Evolutionary conservation across 2,329 filamentous ascomycete species (phyloP).

Genomic region (Xylaria sp.): DNA sequence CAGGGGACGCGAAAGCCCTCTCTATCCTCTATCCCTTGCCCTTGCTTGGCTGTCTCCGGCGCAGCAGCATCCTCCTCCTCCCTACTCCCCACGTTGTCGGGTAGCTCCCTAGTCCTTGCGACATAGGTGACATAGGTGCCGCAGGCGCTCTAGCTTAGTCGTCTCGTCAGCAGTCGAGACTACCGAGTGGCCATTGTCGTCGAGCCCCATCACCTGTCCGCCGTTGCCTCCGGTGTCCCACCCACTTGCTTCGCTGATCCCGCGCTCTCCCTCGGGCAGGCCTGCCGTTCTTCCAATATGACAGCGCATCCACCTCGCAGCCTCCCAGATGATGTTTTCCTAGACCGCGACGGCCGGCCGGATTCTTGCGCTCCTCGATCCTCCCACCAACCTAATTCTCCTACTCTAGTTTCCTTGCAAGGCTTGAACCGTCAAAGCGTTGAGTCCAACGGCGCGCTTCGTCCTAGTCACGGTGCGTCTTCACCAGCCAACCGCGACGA

Average conservation of each 20-base stretch:
- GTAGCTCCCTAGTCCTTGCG: constrained; percentile 41
- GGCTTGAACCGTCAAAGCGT: constrained; percentile 46
- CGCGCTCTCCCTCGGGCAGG: constrained; percentile 21
- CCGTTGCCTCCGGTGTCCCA: constrained; percentile 20
- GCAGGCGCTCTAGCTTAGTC: constrained; percentile 21
- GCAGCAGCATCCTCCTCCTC: constrained; percentile 20
- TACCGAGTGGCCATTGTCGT: constrained; percentile 38
- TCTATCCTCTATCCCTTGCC: constrained; percentile 18
- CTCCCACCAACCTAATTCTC: constrained; percentile 38
- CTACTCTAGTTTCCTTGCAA: constrained; percentile 41
- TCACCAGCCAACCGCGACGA: constrained; percentile 20
- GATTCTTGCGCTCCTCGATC: constrained; percentile 34
- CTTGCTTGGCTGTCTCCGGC: constrained; percentile 34
- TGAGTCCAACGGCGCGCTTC: constrained; percentile 43
- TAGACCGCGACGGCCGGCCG: constrained; percentile 39
- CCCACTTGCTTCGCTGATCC: constrained; percentile 9
- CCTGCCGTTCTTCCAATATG: constrained; percentile 44
- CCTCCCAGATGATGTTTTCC: constrained; percentile 44
- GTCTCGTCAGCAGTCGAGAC: constrained; percentile 35
- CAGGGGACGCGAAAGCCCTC: constrained; percentile 8
- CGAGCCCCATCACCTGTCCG: constrained; percentile 17
- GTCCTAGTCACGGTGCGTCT: constrained; percentile 33
- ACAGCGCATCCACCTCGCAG: constrained; percentile 44
- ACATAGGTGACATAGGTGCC: constrained; percentile 31
- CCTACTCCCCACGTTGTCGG: constrained; percentile 10